A percentile compares a stretch with the other conserved stretches of the same genome.
Evolutionary conservation across 1,284 basidiomycete species (phyloP).

Genomic region (Ceraceosorus guamensis): DNA sequence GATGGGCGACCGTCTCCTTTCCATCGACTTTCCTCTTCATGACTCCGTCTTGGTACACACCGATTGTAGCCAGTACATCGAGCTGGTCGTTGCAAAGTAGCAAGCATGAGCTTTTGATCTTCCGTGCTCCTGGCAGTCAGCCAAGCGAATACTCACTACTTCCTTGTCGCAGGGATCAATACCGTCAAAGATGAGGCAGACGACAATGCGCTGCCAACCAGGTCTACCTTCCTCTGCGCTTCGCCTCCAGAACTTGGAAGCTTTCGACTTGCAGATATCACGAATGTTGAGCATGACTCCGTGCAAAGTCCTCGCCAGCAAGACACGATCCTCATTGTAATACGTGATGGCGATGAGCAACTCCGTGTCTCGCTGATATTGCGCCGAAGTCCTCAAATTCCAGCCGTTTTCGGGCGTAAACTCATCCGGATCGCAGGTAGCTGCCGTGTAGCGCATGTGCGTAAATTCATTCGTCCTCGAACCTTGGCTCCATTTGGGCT

Average conservation of each 20-base stretch:
- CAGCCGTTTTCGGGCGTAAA: constrained; percentile 64
- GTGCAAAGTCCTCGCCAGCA: constrained; percentile 67
- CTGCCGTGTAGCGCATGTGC: constrained; percentile 71
- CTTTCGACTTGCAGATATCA: constrained; percentile 93
- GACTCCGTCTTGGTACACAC: constrained; percentile 60
- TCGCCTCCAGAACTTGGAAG: constrained; percentile 70
- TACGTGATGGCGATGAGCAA: constrained; percentile 61
- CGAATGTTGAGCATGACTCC: constrained; percentile 97
- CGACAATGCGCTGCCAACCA: constrained; percentile 86
- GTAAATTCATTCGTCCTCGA: constrained; percentile 63
- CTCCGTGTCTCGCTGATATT: constrained; percentile 84
- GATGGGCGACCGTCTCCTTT: constrained; percentile 74
- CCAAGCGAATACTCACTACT: constrained; percentile 42
- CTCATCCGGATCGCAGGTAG: constrained; percentile 90
- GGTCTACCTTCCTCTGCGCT: constrained; percentile 60
- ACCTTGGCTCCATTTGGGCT: constrained; percentile 61
- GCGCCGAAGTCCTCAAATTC: constrained; percentile 68
- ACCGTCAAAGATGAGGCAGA: constrained; percentile 76
- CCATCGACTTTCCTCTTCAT: constrained; percentile 88
- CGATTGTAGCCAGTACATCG: constrained; percentile 49
- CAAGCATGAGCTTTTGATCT: too few species aligned
- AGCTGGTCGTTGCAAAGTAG: too few species aligned
- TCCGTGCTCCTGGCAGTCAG: too few species aligned
- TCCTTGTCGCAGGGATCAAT: constrained; percentile 87
- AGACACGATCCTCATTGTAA: constrained; percentile 90